Evolutionary conservation across 306 rosid species (phyloP), one percentile per base, ranked within the genome.

Genomic region (Cucurbita maxima): DNA sequence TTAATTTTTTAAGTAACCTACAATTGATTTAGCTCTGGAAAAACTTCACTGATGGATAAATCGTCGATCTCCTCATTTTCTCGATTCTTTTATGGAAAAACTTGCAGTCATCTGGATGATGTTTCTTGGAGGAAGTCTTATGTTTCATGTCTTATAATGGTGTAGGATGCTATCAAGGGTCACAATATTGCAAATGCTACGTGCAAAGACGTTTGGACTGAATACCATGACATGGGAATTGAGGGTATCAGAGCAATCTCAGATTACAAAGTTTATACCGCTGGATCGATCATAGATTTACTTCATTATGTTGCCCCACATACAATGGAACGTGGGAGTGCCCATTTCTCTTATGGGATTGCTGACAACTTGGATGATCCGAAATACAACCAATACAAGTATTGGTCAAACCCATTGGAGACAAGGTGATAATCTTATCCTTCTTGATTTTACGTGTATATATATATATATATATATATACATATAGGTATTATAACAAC

Each of bases 391-490:
- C 97, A 88, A 83, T 86, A 84, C 87, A 91, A 82, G 73, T 86
- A 87, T 75, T 91, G 97, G 97, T 91, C 96, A 43, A 91, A 91
- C 76, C 97, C 97, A 11, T 70, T 91, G 89, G 97, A 91, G 83
- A 83, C 90, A 18, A 91, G 88, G 97, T 91, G 61, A 88, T 89
- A 18, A 16, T 20, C 54, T 20, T 44, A 66, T 34, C 74, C 16
- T 30, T 70, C 59, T 70, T 15, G 59, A 50, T 25, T 34, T 8
- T 30, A 70, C 25, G 12, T 30, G 1, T 0, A 43, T 43, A n/a
- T n/a, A n/a, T n/a, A n/a, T n/a, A 1, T 25, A 25, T 25, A 25
- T 25, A 25, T 22, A 25, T 30, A 30, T 30, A 30, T 30, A 30
- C n/a, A 12, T 48, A 12, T 12, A 48, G 38, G n/a, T 43, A 10